These are phyloP conservation scores for Pythium diclinum DNA, from an alignment of 352 stramenopile species.

Conservation along the genomic window DNA sequence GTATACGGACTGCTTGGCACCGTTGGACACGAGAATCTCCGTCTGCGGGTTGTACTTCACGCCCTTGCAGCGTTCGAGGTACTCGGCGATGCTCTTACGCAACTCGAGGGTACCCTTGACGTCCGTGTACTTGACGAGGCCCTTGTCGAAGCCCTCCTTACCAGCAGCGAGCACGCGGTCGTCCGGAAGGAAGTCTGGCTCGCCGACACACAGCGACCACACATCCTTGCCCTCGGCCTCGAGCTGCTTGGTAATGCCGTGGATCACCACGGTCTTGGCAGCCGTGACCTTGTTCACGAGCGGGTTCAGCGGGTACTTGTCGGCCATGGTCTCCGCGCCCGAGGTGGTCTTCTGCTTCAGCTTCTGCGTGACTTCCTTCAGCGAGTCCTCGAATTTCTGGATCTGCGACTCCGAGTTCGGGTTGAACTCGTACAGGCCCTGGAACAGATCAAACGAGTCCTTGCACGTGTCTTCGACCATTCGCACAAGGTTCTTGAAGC, in stretches of 20 bases:
- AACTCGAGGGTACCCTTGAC: conserved; percentile 91
- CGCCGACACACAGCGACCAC: conserved; percentile 92
- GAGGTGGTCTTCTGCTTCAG: conserved; percentile 23
- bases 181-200: conserved; percentile 94
- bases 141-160: conserved; percentile 51
- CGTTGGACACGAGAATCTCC: conserved; percentile 96
- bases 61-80: conserved; percentile 90
- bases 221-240: conserved; percentile 91
- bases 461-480: conserved; percentile 96
- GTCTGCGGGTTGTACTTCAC: conserved; percentile 84
- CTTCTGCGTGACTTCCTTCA: conserved; percentile 48
- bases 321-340: conserved; percentile 36
- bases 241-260: conserved; percentile 93
- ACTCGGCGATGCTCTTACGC: conserved; percentile 84
- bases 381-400: conserved; percentile 64
- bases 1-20: conserved; percentile 95
- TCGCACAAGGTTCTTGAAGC: conserved; percentile 96
- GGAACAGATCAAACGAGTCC: conserved; percentile 98
- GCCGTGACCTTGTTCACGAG: conserved; percentile 81
- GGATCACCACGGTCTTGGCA: conserved; percentile 93
- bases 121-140: conserved; percentile 94
- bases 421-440: conserved; percentile 98
- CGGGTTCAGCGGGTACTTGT: conserved; percentile 67
- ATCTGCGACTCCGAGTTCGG: conserved; percentile 85
- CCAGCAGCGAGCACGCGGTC: conserved; percentile 90